Evolutionary conservation across 345 rosid species (phyloP), one percentile per base, ranked within the genome.

Genomic region (Citrus unshiu): DNA sequence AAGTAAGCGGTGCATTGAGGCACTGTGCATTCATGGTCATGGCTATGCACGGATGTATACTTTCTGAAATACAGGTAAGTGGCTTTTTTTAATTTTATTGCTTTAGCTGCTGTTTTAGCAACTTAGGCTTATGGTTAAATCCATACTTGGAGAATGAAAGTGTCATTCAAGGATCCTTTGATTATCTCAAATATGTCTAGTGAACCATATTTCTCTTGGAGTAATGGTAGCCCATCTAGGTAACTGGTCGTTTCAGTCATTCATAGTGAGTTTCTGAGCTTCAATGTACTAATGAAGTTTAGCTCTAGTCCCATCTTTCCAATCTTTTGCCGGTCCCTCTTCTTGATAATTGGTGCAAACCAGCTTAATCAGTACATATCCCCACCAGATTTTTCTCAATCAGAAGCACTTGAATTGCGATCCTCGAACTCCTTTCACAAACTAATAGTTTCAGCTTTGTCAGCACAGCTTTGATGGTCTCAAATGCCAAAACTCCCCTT

Each of bases 31-130:
- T 95, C 78, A 91, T 86, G 97, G 97, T 93, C 82, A 95, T 95
- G 97, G 97, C 98, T 5, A 89, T 95, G 97, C 98, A 95, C 60
- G 97, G 97, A 62, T 95, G 97, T 83, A 87, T 95, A 40, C 95
- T 95, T 76, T 86, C 97, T 2, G 97, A 91, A 85, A 95, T 95
- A 73, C 98, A 95, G 97, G 98, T 91, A 66, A 78, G 77, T 68
- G 34, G 21, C 68, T 60, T 1, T 2, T 32, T 51, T 56, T 24
- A 59, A 30, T 30, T 34, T 34, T 18, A 24, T 73, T 30, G 51
- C 6, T 14, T 62, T 60, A 29, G 43, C 62, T 39, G 35, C 13
- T 46, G 40, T 27, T 66, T 60, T 68, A 43, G 29, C 16, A 30
- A 27, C 22, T 24, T 34, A 16, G 51, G 51, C 51, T 46, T 46